Conservation (phyloP, 2,329 filamentous ascomycete genomes). For the Fusarium decemcellulare region DNA sequence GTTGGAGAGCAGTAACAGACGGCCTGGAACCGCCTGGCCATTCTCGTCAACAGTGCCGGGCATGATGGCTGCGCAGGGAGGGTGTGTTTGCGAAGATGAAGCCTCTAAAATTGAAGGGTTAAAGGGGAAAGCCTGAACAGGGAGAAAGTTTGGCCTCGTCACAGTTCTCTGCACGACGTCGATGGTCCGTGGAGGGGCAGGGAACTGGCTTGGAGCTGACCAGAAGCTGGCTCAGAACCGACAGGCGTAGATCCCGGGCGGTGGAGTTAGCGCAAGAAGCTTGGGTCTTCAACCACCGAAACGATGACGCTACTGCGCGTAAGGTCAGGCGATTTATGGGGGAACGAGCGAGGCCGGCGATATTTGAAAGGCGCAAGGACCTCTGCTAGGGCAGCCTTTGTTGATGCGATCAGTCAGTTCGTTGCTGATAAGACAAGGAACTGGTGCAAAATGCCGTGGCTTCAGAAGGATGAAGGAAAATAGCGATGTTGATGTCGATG, state of each 20-base stretch:
- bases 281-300: constrained; percentile 39
- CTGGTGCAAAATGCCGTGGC: neutral
- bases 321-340: constrained; percentile 47
- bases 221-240: constrained; percentile 36
- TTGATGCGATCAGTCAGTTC: constrained; percentile 14
- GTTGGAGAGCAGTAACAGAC: constrained; percentile 91
- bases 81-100: neutral
- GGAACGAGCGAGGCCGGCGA: constrained; percentile 33
- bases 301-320: constrained; percentile 48
- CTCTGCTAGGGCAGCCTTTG: constrained; percentile 1
- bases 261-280: constrained; percentile 47
- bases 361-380: constrained; percentile 27
- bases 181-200: constrained; percentile 47
- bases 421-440: constrained; percentile 4
- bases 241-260: constrained; percentile 44
- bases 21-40: constrained; percentile 56
- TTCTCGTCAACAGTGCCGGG: constrained; percentile 53
- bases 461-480: constrained; percentile 1
- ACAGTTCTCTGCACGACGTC: constrained; percentile 36
- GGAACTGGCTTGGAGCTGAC: constrained; percentile 39
- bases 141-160: constrained; percentile 31
- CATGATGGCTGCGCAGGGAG: constrained; percentile 48
- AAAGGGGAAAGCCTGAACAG: constrained; percentile 11
- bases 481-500: constrained; percentile 6
- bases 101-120: constrained; percentile 3